Evolutionary conservation across 2,329 filamentous ascomycete genomes (phyloP).

Genomic region (Coniella vitis): DNA sequence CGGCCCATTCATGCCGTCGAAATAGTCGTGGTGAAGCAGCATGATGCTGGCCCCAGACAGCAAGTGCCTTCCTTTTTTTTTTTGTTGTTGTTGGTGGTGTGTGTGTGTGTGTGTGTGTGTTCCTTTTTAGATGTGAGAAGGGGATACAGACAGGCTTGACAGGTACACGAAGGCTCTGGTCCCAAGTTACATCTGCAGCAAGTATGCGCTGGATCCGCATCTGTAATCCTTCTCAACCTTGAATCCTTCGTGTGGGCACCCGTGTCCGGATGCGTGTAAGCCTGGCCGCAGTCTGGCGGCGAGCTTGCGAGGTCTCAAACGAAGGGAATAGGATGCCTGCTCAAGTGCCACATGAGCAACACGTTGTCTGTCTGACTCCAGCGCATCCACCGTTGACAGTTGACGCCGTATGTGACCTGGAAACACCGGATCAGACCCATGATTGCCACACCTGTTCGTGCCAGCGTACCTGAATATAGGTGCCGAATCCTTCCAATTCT

Average conservation of each 20-base stretch:
- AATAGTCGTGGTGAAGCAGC: background rate
- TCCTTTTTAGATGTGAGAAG: no score
- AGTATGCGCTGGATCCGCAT: background rate
- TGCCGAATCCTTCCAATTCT: background rate
- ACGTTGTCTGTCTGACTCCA: slow-evolving; percentile 1
- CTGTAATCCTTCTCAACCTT: slow-evolving; percentile 3
- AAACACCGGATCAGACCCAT: background rate
- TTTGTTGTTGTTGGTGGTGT: no score
- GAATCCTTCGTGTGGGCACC: background rate
- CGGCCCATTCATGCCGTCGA: background rate
- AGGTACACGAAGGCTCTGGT: background rate
- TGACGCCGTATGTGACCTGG: background rate
- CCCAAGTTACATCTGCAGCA: background rate
- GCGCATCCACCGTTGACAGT: background rate
- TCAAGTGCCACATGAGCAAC: background rate
- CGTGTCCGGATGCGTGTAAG: slow-evolving; percentile 5
- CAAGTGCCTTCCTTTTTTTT: no score
- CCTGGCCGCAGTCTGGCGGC: background rate
- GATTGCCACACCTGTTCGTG: background rate
- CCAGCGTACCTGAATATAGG: background rate
- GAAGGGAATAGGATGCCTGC: background rate
- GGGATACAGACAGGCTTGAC: background rate
- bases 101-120: no score
- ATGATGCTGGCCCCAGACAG: no score
- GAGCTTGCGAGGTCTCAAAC: slow-evolving; percentile 2